Base-by-base conservation (phyloP, 225 moss, liverwort and hornwort species). In the Physcomitrellopsis africana region DNA sequence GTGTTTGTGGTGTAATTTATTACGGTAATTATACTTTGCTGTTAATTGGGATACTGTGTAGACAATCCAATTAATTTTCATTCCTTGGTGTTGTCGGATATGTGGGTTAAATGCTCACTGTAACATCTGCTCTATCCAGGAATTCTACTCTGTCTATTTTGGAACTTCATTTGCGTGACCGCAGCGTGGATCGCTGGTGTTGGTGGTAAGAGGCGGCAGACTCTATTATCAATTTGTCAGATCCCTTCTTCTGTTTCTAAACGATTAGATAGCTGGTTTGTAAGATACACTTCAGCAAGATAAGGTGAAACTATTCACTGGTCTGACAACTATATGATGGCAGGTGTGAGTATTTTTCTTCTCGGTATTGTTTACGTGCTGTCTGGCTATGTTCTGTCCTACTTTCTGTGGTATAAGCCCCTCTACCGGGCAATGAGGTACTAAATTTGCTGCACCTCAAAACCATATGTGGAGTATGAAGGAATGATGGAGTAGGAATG, bases 401-500 rank as follows among this genome's bases (percentile, higher is more conserved):
- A 94, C 74, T 91, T 94, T 80, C 76, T 97, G 79, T 97, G 96
- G 96, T 97, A 97, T 74, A 89, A 94, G 74, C 96, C 96, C 8
- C 83, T 94, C 58, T 97, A 97, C 80, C 88, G 94, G 17, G 96
- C 94, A 52, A 89, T 94, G 94, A 94, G 96, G 96, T 96, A 88
- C 55, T n/a, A 51, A 48, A 17, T 24, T 60, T 32, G 45, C 42
- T 11, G 15, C 63, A 63, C 10, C 61, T 62, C 44, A 37, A 37
- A 37, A 37, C 32, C 32, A 37, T 37, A 37, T 37, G 18, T 58
- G 16, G 8, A 37, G 3, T 37, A 37, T 37, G 32, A 37, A 37
- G 32, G 32, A 37, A 37, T 37, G 32, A 4, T 37, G 32, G 32
- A 37, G 4, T 37, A 37, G 32, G 7, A 37, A 37, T 37, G 7